phyloP scores from a whole-genome alignment of 768 basidiomycete species.

The Phaeotremella fagi region DNA sequence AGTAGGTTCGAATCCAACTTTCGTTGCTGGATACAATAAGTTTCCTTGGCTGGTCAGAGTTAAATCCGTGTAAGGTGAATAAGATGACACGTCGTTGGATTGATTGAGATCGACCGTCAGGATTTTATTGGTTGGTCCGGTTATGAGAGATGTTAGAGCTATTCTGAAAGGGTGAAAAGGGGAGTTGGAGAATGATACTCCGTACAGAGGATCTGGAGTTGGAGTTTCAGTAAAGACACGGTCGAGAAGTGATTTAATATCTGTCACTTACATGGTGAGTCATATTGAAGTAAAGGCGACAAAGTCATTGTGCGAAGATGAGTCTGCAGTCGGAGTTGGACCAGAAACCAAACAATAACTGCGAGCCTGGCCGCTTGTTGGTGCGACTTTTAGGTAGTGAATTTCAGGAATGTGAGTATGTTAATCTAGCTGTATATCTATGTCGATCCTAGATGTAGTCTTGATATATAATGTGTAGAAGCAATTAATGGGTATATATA shows the following conservation, averaged over 20 bases:
- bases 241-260: constrained; percentile 39
- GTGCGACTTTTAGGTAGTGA: too few species aligned
- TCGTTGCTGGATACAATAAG: constrained; percentile 90
- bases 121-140: constrained; percentile 56
- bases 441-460: too few species aligned
- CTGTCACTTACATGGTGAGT: constrained; percentile 67
- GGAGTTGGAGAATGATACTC: constrained; percentile 51
- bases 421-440: too few species aligned
- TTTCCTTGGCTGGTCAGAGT: constrained; percentile 74
- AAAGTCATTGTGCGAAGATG: constrained; percentile 6
- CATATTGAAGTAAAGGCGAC: constrained; percentile 62
- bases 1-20: constrained; percentile 89
- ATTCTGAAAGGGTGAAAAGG: constrained; percentile 73
- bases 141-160: constrained; percentile 76
- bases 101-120: constrained; percentile 20
- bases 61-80: constrained; percentile 76
- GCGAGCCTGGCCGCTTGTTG: too few species aligned
- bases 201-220: constrained; percentile 42
- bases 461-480: too few species aligned
- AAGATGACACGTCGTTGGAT: constrained; percentile 65
- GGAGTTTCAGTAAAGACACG: not conserved
- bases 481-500: too few species aligned
- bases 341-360: too few species aligned
- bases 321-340: not conserved
- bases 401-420: too few species aligned